A percentile compares a stretch with the other conserved stretches of the same genome.
Conservation (phyloP, 2,329 filamentous ascomycete species). For the Aspergillus sp. region DNA sequence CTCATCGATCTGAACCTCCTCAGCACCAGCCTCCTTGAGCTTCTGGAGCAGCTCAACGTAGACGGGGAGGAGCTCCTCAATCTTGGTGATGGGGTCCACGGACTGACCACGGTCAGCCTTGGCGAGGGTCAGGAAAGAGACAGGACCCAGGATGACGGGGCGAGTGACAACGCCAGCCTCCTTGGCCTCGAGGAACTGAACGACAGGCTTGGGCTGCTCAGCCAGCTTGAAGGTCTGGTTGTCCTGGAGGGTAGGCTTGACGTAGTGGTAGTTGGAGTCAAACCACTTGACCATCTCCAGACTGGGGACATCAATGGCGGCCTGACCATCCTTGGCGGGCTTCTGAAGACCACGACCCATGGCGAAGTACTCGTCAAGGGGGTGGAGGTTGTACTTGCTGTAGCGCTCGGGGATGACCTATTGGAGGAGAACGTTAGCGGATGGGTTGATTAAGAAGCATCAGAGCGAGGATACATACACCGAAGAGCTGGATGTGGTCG, state of each 20-base stretch:
- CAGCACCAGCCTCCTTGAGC: slow-evolving; percentile 94
- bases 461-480: slow-evolving; percentile 60
- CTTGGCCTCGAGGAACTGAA: slow-evolving; percentile 96
- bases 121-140: slow-evolving; percentile 95
- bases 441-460: slow-evolving; percentile 6
- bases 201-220: slow-evolving; percentile 86
- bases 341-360: slow-evolving; percentile 99
- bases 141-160: slow-evolving; percentile 91
- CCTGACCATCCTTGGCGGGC: slow-evolving; percentile 57
- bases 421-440: slow-evolving; percentile 28
- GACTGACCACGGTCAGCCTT: slow-evolving; percentile 97
- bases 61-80: slow-evolving; percentile 89
- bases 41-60: slow-evolving; percentile 90
- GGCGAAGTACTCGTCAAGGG: slow-evolving; percentile 97
- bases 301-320: slow-evolving; percentile 78
- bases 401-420: slow-evolving; percentile 92
- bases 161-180: slow-evolving; percentile 90
- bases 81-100: slow-evolving; percentile 89
- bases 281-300: slow-evolving; percentile 99
- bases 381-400: slow-evolving; percentile 81
- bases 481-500: slow-evolving; percentile 97
- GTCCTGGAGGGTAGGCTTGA: slow-evolving; percentile 97
- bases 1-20: slow-evolving; percentile 98
- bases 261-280: slow-evolving; percentile 99
- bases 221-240: slow-evolving; percentile 93